Base-by-base conservation (phyloP, 495 filamentous ascomycete genomes). In the Daldinia bambusicola region DNA sequence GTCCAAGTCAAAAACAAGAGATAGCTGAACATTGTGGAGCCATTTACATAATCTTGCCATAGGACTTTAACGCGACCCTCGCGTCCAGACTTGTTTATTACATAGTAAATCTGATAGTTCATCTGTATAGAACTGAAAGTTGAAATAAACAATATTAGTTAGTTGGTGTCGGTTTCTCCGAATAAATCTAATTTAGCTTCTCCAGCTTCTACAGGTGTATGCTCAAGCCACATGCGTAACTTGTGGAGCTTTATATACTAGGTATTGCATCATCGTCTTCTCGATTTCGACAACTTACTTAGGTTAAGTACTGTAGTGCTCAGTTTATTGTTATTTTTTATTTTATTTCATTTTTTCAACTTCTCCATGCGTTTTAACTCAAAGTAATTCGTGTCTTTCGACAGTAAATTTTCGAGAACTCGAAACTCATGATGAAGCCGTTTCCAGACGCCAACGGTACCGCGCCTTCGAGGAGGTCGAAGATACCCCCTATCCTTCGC, bases 151-250 rank as follows among this genome's bases (percentile, higher is more conserved):
- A 38, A 65, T 55, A 32, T 13, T 56, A 50, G 30, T 45, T 59
- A n/a, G n/a, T n/a, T n/a, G n/a, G n/a, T n/a, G n/a, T n/a, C n/a
- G 43, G 53, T 26, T 41, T 6, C 9, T 18, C 32, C 8, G 1
- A 5, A 48, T 13, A 12, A 40, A 60, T 32, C 26, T 37, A 55
- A 60, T 20, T 64, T 30, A 7, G 10, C 22, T n/a, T n/a, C n/a
- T n/a, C n/a, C n/a, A n/a, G n/a, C n/a, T n/a, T n/a, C n/a, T n/a
- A n/a, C n/a, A n/a, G 26, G 6, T 43, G 61, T 48, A 9, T 20
- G 16, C 12, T 20, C 36, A 64, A 63, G 61, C 61, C 61, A 69
- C 60, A 64, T 69, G 67, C 67, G 67, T 69, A 69, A 69, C 43
- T 5, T 36, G 55, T 69, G 60, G 55, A 31, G 53, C 14, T n/a